Conservation (phyloP, 2,329 filamentous ascomycete species). For the Microsporum ferrugineum region DNA sequence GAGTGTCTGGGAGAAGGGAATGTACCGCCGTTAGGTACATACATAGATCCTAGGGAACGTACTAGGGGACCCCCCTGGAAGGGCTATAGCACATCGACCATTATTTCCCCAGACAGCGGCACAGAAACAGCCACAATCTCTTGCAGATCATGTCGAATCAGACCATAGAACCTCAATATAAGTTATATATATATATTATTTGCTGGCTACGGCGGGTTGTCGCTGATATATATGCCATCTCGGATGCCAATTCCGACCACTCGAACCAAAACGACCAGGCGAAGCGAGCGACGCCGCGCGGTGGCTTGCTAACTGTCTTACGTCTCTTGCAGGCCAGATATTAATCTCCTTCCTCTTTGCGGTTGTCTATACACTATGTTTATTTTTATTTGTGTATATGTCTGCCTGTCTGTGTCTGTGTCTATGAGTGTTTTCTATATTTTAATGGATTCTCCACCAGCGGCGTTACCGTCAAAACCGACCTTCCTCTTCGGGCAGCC, state of each 20-base stretch:
- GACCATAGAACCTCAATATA: not conserved
- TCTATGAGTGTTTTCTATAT: not conserved
- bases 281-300: not conserved
- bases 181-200: not conserved
- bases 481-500: slow-evolving; percentile 3
- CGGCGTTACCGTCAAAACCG: not conserved
- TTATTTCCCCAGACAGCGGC: not conserved
- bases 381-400: too few relatives aligned
- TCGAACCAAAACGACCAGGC: not conserved
- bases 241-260: not conserved
- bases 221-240: not conserved
- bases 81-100: not conserved
- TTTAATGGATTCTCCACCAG: not conserved
- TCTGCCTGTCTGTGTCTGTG: not conserved
- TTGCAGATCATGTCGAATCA: not conserved
- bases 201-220: not conserved
- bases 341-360: slow-evolving; percentile 2
- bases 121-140: not conserved
- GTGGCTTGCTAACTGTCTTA: not conserved
- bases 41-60: not conserved
- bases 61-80: not conserved
- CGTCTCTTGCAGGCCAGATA: not conserved
- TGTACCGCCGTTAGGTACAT: not conserved
- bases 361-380: not conserved
- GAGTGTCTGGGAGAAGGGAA: not conserved